These are phyloP conservation scores for Aspergillus sp. DNA, from an alignment of 2,329 filamentous ascomycete genomes.

Conservation along the genomic window DNA sequence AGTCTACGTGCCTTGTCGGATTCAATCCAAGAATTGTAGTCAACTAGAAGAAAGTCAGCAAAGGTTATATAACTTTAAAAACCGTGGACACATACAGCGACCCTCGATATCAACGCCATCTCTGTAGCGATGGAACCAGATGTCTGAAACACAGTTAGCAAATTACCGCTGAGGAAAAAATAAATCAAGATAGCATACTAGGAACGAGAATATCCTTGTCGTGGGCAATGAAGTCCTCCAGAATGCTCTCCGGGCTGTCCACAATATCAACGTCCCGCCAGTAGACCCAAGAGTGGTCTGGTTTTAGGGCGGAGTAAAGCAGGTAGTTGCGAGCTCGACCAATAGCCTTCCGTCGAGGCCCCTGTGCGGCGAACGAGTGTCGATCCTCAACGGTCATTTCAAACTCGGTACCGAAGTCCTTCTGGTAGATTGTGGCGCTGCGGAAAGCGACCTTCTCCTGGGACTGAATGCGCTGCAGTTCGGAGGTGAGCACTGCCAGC, in stretches of 20 bases:
- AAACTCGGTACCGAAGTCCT: slow-evolving; percentile 79
- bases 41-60: slow-evolving; percentile 59
- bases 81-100: slow-evolving; percentile 66
- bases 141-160: slow-evolving; percentile 58
- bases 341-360: slow-evolving; percentile 85
- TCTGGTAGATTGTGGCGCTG: slow-evolving; percentile 81
- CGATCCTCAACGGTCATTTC: slow-evolving; percentile 78
- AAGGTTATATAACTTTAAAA: background rate
- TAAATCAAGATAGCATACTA: slow-evolving; percentile 61
- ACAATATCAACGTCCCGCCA: slow-evolving; percentile 98
- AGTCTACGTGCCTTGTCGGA: slow-evolving; percentile 80
- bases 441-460: slow-evolving; percentile 79
- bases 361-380: slow-evolving; percentile 85
- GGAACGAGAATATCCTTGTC: slow-evolving; percentile 91
- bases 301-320: slow-evolving; percentile 77
- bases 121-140: slow-evolving; percentile 59
- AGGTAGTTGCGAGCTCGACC: slow-evolving; percentile 90
- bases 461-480: slow-evolving; percentile 85
- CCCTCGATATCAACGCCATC: slow-evolving; percentile 86
- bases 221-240: slow-evolving; percentile 94
- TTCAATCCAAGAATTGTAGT: slow-evolving; percentile 99
- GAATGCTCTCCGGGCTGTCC: slow-evolving; percentile 80
- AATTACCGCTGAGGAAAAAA: background rate
- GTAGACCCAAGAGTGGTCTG: slow-evolving; percentile 97
- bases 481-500: slow-evolving; percentile 76